phyloP scores from a whole-genome alignment of 441 rosid genomes.

The Aleurites moluccanus region DNA sequence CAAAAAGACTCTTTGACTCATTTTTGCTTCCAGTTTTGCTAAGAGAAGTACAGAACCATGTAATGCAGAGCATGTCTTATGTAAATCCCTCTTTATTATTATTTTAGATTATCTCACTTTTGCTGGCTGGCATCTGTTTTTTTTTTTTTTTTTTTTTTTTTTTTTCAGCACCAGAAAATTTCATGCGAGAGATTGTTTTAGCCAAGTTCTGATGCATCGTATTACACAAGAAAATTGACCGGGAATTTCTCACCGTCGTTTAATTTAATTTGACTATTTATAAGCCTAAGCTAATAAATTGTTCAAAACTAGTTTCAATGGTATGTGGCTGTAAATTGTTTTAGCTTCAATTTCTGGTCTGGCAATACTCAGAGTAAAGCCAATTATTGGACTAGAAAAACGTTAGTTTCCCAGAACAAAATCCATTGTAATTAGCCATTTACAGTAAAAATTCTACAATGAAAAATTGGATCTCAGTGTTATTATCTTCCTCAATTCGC shows the following conservation, averaged over 20 bases:
- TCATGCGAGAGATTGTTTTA: constrained; percentile 46
- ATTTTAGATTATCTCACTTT: not conserved
- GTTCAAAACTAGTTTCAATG: not conserved
- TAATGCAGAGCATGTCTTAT: not conserved
- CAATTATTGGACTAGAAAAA: not conserved
- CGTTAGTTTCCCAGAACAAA: not conserved
- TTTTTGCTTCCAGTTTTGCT: not conserved
- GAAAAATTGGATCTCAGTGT: no score
- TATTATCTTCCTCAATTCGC: no score
- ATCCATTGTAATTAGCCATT: not conserved
- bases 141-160: not conserved
- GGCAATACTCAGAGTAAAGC: not conserved
- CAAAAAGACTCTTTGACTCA: not conserved
- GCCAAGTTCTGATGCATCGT: constrained; percentile 38
- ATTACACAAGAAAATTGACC: not conserved
- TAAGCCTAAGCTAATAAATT: not conserved
- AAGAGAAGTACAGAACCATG: not conserved
- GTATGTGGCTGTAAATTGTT: not conserved
- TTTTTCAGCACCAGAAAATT: constrained; percentile 44
- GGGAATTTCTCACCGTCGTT: not conserved
- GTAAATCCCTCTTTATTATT: not conserved
- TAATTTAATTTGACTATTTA: not conserved
- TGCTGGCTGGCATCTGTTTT: constrained; percentile 9
- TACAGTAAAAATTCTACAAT: no score
- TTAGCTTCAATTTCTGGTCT: no score